A percentile compares a stretch with the other conserved stretches of the same genome.
phyloP scores from a whole-genome alignment of 805 yeast species.

The Alloascoidea hylecoeti region DNA sequence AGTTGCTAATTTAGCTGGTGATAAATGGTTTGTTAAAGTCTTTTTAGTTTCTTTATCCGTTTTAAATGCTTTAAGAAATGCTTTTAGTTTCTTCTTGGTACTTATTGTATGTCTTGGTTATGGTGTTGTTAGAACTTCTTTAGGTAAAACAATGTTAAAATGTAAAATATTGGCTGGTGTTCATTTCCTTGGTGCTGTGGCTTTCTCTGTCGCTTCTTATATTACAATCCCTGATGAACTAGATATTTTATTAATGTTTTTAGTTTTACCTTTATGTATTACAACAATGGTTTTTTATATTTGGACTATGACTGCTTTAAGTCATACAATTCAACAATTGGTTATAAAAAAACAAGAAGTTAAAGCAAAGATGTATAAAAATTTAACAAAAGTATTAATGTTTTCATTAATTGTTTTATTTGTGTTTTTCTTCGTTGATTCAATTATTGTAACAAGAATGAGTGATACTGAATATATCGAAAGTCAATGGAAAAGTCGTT shows the following conservation, averaged over 20 bases:
- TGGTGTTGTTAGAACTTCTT: slow-evolving; percentile 83
- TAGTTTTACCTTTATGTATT: slow-evolving; percentile 58
- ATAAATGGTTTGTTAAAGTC: slow-evolving; percentile 27
- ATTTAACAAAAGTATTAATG: slow-evolving; percentile 60
- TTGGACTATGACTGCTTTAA: slow-evolving; percentile 57
- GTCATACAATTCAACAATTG: slow-evolving; percentile 58
- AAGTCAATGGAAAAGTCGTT: slow-evolving; percentile 83
- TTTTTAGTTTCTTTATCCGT: slow-evolving; percentile 70
- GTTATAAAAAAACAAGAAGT: slow-evolving; percentile 83
- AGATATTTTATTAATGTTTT: slow-evolving; percentile 34
- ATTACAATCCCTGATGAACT: slow-evolving; percentile 33
- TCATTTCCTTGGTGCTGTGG: slow-evolving; percentile 39
- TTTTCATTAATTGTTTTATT: slow-evolving; percentile 57
- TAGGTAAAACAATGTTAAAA: slow-evolving; percentile 67
- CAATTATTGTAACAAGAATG: slow-evolving; percentile 60
- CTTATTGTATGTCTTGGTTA: slow-evolving; percentile 84
- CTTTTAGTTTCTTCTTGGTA: slow-evolving; percentile 79
- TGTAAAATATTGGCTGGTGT: slow-evolving; percentile 44
- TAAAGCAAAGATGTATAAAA: slow-evolving; percentile 76
- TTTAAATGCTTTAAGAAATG: slow-evolving; percentile 66
- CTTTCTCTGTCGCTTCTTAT: slow-evolving; percentile 39
- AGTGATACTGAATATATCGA: slow-evolving; percentile 67
- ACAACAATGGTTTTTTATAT: slow-evolving; percentile 64
- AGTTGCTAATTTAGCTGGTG: slow-evolving; percentile 50
- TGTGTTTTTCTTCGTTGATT: slow-evolving; percentile 55